Percentiles rank a stretch among this genome's conserved stretches.
Conservation (phyloP, 306 rosid species). For the Medicago ruthenica region DNA sequence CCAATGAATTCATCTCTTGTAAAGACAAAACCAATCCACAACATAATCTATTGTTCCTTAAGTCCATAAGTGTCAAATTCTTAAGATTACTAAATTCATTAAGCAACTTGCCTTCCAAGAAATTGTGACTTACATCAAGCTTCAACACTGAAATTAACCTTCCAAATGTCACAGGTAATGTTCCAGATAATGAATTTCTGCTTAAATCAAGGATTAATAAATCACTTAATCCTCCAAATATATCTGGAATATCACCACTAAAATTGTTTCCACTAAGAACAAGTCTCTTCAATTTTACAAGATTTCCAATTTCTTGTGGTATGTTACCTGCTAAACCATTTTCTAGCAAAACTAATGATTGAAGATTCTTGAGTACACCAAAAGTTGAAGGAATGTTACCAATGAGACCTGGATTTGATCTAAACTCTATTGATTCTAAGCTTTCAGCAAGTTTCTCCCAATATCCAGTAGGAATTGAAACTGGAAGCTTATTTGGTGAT, state of each 20-base stretch:
- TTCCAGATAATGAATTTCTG: slow-evolving; percentile 74
- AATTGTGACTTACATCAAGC: slow-evolving; percentile 80
- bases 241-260: slow-evolving; percentile 61
- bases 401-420: slow-evolving; percentile 71
- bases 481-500: slow-evolving; percentile 52
- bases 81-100: slow-evolving; percentile 54
- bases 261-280: slow-evolving; percentile 70
- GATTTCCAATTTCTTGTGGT: slow-evolving; percentile 63
- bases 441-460: slow-evolving; percentile 74
- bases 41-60: slow-evolving; percentile 69
- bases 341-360: slow-evolving; percentile 69
- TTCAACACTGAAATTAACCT: slow-evolving; percentile 69
- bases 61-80: slow-evolving; percentile 79
- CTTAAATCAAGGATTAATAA: slow-evolving; percentile 80
- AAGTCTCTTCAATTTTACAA: slow-evolving; percentile 63
- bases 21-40: slow-evolving; percentile 72
- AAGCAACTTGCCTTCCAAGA: slow-evolving; percentile 59
- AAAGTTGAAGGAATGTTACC: slow-evolving; percentile 67
- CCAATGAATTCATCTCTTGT: slow-evolving; percentile 63
- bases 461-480: slow-evolving; percentile 57
- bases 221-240: slow-evolving; percentile 54
- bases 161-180: slow-evolving; percentile 63
- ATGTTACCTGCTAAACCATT: slow-evolving; percentile 70
- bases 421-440: slow-evolving; percentile 77
- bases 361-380: slow-evolving; percentile 69